Base-by-base conservation (phyloP, 345 rosid genomes). In the Eucalyptus guilfoylei region DNA sequence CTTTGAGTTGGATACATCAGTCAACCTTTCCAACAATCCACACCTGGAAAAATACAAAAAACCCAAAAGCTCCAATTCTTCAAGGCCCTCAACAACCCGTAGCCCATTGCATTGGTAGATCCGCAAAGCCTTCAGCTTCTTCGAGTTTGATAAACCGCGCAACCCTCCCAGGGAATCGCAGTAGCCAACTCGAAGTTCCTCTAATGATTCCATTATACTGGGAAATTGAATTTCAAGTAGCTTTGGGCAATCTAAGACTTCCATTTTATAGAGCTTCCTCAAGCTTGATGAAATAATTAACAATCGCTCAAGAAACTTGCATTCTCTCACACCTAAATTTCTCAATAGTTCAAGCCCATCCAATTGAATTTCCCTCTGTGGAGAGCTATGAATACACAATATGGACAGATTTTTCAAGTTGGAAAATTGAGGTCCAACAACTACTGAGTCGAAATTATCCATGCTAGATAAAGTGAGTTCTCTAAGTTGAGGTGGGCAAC, bases 21-120 rank as follows among this genome's bases (percentile, higher is more conserved):
- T 69, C 44, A 17, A 32, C 42, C 3, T 34, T 69, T 69, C 42
- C 24, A 69, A 17, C 2, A 12, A 69, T 69, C 44, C 7, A 32
- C 80, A 69, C 12, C 1, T 1, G 0, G 8, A 1, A 1, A 69
- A 0, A 16, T 2, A 14, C 24, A 69, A 34, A 3, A 2, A 3
- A 3, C 3, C 3, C 2, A 69, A 34, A 34, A 69, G 24, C 42
- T 32, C 42, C 42, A 69, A 3, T 69, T 69, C 42, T 3, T 69
- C 24, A 34, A 69, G 42, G 42, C 24, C 42, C 80, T 69, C 42
- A 69, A 9, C 11, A 69, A 69, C 13, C 12, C 13, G 4, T 69
- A 69, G 42, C 24, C 23, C 40, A 64, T 64, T 7, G 76, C 76
- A n/a, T 9, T 14, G 3, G 8, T 7, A 2, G 19, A 64, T 7